Percentiles rank a stretch among this genome's conserved stretches.
phyloP scores from a whole-genome alignment of 2,329 filamentous ascomycete species.

The Sporothrix globosa region DNA sequence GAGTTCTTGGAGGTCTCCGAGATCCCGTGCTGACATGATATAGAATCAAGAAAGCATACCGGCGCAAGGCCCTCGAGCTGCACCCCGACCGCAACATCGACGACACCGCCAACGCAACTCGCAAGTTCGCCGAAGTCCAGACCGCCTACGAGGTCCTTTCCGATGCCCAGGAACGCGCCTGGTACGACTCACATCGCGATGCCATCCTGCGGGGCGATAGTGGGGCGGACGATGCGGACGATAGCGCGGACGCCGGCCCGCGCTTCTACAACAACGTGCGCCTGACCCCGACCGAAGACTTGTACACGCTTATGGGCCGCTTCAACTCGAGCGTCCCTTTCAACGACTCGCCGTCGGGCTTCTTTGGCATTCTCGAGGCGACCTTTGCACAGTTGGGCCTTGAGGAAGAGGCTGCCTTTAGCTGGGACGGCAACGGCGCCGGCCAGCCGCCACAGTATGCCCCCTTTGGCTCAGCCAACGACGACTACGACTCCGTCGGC shows the following conservation, averaged over 20 bases:
- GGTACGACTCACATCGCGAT: slow-evolving; percentile 95
- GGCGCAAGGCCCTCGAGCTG: slow-evolving; percentile 84
- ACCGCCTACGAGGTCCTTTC: slow-evolving; percentile 94
- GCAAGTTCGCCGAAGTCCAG: slow-evolving; percentile 87
- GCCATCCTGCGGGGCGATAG: slow-evolving; percentile 73
- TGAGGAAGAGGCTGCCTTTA: slow-evolving; percentile 77
- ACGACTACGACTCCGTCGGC: slow-evolving; percentile 75
- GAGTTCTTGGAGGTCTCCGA: background rate
- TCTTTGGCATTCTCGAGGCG: slow-evolving; percentile 77
- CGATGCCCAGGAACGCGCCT: slow-evolving; percentile 91
- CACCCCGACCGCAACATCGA: slow-evolving; percentile 94
- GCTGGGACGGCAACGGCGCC: slow-evolving; percentile 61
- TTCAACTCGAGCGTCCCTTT: slow-evolving; percentile 81
- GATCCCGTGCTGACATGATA: background rate
- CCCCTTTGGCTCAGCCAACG: slow-evolving; percentile 76
- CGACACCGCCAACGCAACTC: slow-evolving; percentile 79
- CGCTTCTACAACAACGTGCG: slow-evolving; percentile 64
- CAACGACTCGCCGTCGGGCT: slow-evolving; percentile 76
- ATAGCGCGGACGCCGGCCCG: slow-evolving; percentile 45
- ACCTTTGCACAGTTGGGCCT: slow-evolving; percentile 78
- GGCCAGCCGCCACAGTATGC: slow-evolving; percentile 64
- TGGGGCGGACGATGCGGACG: slow-evolving; percentile 44
- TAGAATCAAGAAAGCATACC: slow-evolving; percentile 92
- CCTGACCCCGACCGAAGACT: slow-evolving; percentile 78
- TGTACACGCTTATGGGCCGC: slow-evolving; percentile 74